Conservation (phyloP, 2,329 filamentous ascomycete species). For the Phialemoniopsis sp. region DNA sequence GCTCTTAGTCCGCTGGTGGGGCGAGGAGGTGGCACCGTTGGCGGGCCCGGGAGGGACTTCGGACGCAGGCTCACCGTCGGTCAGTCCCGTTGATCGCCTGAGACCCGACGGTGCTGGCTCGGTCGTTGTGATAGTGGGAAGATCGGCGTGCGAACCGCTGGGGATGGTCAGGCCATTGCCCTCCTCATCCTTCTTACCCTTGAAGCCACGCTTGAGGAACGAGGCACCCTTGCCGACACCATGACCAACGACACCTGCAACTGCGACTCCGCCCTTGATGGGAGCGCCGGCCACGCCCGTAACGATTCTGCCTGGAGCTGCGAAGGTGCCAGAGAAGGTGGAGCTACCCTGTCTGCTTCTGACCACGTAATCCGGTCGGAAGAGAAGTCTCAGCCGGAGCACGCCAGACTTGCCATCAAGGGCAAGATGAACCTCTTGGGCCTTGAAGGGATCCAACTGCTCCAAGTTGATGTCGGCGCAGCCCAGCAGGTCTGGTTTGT, state of each 20-base stretch:
- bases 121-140: conserved; percentile 37
- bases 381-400: conserved; percentile 78
- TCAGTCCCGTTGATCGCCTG: conserved; percentile 34
- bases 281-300: conserved; percentile 77
- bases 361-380: conserved; percentile 88
- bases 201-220: conserved; percentile 83
- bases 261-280: conserved; percentile 86
- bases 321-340: conserved; percentile 89
- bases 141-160: conserved; percentile 32
- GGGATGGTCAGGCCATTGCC: conserved; percentile 34
- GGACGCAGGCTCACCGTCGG: conserved; percentile 18
- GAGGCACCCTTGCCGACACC: conserved; percentile 86
- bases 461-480: conserved; percentile 71
- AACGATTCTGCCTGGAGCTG: conserved; percentile 81
- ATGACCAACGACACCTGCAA: conserved; percentile 66
- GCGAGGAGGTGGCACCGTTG: conserved; percentile 5
- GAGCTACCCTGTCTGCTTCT: conserved; percentile 84
- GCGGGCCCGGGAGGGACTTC: conserved; percentile 26
- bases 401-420: conserved; percentile 88
- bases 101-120: conserved; percentile 29
- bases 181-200: conserved; percentile 57
- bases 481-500: conserved; percentile 90
- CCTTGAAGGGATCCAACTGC: conserved; percentile 78
- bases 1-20: conserved; percentile 52
- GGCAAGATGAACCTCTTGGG: conserved; percentile 67